phyloP scores from a whole-genome alignment of 345 rosid genomes.

The Pugionium dolabratum region DNA sequence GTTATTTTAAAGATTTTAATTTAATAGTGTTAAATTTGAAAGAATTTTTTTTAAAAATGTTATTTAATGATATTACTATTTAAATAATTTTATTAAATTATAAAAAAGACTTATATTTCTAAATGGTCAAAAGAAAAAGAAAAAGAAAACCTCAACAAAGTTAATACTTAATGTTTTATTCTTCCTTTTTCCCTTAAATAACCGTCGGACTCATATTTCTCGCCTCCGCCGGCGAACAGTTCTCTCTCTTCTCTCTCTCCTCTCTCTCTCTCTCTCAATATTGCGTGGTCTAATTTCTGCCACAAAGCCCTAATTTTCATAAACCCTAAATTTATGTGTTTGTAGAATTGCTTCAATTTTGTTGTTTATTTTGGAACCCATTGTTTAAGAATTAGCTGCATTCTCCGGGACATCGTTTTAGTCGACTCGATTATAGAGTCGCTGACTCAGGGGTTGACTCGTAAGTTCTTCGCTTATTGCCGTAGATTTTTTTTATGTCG shows the following conservation, averaged over 20 bases:
- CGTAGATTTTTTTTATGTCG: conserved; percentile 9
- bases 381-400: conserved; percentile 17
- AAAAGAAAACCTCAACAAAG: background rate
- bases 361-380: background rate
- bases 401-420: conserved; percentile 24
- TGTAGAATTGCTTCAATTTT: conserved; percentile 1
- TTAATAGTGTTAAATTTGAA: too few species aligned
- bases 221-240: conserved; percentile 32
- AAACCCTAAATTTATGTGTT: conserved; percentile 11
- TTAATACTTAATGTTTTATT: background rate
- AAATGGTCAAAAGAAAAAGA: too few species aligned
- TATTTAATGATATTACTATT: too few species aligned
- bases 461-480: conserved; percentile 5
- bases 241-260: background rate
- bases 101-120: too few species aligned
- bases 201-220: conserved; percentile 29
- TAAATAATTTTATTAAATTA: too few species aligned
- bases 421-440: conserved; percentile 16
- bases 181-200: conserved; percentile 18
- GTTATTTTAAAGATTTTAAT: too few species aligned
- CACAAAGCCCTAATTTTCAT: conserved; percentile 34
- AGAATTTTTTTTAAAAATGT: too few species aligned
- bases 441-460: conserved; percentile 33
- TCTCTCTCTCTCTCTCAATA: conserved; percentile 33
- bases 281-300: conserved; percentile 26